These are phyloP conservation scores for Chimonanthus salicifolius DNA, from an alignment of 164 flowering plant species.

Conservation along the genomic window DNA sequence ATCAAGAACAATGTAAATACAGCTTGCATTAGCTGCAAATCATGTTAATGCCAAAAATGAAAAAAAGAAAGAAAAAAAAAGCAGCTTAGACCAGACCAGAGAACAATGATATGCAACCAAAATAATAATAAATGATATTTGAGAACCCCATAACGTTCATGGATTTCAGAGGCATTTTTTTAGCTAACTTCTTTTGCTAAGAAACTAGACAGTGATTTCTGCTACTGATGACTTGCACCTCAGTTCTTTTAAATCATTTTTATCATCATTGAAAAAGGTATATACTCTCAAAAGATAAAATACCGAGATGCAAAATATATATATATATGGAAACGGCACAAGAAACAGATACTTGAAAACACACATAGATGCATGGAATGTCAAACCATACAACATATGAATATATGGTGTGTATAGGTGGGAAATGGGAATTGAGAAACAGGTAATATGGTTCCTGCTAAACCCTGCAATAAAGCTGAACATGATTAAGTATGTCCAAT, in stretches of 20 bases:
- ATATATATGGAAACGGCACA: background rate
- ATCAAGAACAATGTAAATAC: background rate
- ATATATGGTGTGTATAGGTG: background rate
- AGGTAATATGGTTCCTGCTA: no score
- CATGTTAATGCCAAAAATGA: background rate
- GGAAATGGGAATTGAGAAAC: background rate
- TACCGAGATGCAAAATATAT: background rate
- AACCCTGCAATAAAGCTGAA: no score
- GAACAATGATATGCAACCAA: background rate
- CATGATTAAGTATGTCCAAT: no score
- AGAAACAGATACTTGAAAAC: background rate
- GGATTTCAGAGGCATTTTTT: background rate
- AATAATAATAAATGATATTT: background rate
- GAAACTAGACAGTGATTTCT: no score
- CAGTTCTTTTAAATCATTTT: background rate
- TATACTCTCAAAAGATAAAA: no score
- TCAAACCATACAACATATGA: background rate
- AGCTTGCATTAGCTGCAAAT: background rate
- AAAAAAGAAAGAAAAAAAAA: no score
- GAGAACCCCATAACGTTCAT: background rate
- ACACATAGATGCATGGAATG: background rate
- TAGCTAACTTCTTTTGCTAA: background rate
- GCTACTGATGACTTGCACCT: background rate
- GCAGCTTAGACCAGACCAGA: no score
- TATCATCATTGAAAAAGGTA: no score